Conservation (phyloP, 805 yeast species). For the Monosporozyma aerobia region DNA sequence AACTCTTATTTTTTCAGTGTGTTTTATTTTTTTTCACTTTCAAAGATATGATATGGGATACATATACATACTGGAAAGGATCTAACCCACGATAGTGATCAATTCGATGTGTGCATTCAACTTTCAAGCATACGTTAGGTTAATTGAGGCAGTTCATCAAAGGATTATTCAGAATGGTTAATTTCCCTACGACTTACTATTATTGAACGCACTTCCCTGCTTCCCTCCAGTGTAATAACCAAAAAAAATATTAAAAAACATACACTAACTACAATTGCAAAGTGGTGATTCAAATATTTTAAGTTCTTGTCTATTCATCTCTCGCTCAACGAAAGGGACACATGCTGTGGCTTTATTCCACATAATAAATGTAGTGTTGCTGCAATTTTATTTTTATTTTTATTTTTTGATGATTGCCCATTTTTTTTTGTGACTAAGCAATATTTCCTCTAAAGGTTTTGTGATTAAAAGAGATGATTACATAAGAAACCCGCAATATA, state of each 20-base stretch:
- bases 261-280: too few relatives aligned
- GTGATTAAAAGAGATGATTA: neutral
- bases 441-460: neutral
- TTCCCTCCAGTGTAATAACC: too few relatives aligned
- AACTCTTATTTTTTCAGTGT: too few relatives aligned
- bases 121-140: too few relatives aligned
- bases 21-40: neutral
- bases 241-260: too few relatives aligned
- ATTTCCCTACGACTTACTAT: too few relatives aligned
- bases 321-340: neutral
- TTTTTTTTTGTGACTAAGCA: neutral
- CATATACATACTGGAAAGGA: neutral
- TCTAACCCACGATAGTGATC: neutral
- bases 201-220: too few relatives aligned
- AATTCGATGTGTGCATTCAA: too few relatives aligned
- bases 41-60: neutral
- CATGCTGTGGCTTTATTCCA: neutral
- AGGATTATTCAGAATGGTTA: too few relatives aligned
- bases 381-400: neutral
- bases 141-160: too few relatives aligned
- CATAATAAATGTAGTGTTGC: neutral
- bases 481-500: too few relatives aligned
- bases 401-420: neutral
- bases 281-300: neutral
- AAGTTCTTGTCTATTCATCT: neutral